Evolutionary conservation across 768 basidiomycete genomes (phyloP).

Genomic region (Piloderma croceum): DNA sequence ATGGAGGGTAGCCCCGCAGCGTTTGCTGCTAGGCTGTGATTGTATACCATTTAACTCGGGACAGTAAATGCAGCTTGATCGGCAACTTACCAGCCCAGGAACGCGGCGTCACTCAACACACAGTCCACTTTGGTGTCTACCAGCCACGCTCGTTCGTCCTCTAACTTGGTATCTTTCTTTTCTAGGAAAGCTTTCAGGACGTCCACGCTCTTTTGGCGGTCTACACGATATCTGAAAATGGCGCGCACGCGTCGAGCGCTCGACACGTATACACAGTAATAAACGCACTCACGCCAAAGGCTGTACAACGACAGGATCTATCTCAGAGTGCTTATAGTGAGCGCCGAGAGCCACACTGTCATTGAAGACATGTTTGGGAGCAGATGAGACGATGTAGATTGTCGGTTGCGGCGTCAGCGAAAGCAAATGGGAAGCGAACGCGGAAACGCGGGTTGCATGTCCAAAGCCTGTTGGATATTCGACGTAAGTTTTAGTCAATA

Average conservation of each 20-base stretch:
- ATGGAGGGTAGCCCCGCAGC: constrained; percentile 59
- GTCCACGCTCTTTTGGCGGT: constrained; percentile 62
- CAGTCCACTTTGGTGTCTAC: constrained; percentile 43
- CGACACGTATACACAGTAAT: no score
- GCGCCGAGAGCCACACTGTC: constrained; percentile 61
- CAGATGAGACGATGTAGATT: constrained; percentile 68
- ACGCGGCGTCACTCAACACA: constrained; percentile 73
- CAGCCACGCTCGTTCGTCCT: constrained; percentile 57
- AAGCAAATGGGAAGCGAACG: constrained; percentile 58
- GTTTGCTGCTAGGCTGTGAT: constrained; percentile 63
- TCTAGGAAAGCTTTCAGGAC: constrained; percentile 54
- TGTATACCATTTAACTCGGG: not conserved
- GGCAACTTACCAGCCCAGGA: constrained; percentile 61
- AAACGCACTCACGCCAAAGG: constrained; percentile 62
- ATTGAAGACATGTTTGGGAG: constrained; percentile 64
- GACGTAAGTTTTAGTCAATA: not conserved
- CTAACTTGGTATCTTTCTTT: constrained; percentile 48
- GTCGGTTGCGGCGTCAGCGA: constrained; percentile 38
- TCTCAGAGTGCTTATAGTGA: constrained; percentile 60
- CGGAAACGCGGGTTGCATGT: constrained; percentile 80
- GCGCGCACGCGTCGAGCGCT: no score
- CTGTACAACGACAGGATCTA: constrained; percentile 78
- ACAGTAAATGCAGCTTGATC: not conserved
- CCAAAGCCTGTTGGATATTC: constrained; percentile 54
- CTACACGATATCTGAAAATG: constrained; percentile 61